Conservation (phyloP, 176 grass and related monocot genomes). For the Ananas comosus region DNA sequence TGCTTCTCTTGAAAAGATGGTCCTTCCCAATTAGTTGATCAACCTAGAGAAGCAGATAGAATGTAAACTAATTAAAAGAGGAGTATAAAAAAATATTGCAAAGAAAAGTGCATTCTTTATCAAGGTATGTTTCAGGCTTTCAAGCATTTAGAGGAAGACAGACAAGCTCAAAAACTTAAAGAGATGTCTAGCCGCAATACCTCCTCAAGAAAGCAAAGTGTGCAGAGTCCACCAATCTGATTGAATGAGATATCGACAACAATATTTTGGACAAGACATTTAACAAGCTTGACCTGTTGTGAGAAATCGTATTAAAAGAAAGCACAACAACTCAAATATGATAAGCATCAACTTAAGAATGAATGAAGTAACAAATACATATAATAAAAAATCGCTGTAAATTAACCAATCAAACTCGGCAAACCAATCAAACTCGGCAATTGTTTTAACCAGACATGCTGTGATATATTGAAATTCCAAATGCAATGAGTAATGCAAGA, state of each 20-base stretch:
- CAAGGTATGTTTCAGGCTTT: background rate
- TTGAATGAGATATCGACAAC: constrained; percentile 92
- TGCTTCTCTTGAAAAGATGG: constrained; percentile 76
- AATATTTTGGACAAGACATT: constrained; percentile 86
- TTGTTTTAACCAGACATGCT: background rate
- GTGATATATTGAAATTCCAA: background rate
- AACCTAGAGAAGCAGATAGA: constrained; percentile 41
- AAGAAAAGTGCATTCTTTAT: background rate
- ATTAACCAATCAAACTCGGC: background rate
- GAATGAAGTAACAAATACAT: background rate
- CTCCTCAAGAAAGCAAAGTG: constrained; percentile 91
- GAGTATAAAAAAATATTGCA: background rate
- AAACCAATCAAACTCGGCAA: no score
- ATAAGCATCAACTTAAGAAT: background rate
- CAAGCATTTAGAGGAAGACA: background rate
- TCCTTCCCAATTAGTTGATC: constrained; percentile 59
- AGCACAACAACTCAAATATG: background rate
- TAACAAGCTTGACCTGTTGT: constrained; percentile 81
- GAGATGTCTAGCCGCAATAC: constrained; percentile 28
- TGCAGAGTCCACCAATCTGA: constrained; percentile 79
- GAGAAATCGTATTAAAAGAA: constrained; percentile 11
- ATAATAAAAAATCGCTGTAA: background rate
- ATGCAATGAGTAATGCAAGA: background rate
- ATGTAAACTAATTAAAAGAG: constrained; percentile 11
- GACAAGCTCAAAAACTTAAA: background rate